Conservation (phyloP, 2,329 filamentous ascomycete genomes). For the Alternaria sp. region DNA sequence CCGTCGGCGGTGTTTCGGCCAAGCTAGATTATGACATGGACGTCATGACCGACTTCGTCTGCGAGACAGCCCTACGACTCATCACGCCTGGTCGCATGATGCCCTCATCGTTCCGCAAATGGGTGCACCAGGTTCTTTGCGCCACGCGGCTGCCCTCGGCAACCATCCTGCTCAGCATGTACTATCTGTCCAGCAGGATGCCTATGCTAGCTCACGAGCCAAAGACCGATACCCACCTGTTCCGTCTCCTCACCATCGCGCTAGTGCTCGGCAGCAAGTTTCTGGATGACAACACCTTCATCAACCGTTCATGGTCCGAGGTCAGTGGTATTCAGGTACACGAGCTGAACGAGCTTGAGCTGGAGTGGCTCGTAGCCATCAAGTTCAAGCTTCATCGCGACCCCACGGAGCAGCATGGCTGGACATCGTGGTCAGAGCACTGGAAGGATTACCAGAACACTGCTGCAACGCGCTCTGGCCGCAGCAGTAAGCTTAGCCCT, state of each 20-base stretch:
- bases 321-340: slow-evolving; percentile 87
- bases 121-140: slow-evolving; percentile 87
- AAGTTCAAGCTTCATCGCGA: slow-evolving; percentile 88
- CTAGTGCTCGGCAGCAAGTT: slow-evolving; percentile 93
- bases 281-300: slow-evolving; percentile 95
- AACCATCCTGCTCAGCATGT: slow-evolving; percentile 88
- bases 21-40: slow-evolving; percentile 98
- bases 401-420: slow-evolving; percentile 77
- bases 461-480: slow-evolving; percentile 52
- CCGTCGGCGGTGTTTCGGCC: slow-evolving; percentile 86
- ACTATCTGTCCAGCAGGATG: slow-evolving; percentile 85
- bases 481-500: slow-evolving; percentile 62
- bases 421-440: slow-evolving; percentile 69
- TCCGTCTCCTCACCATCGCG: slow-evolving; percentile 85
- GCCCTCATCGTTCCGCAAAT: slow-evolving; percentile 83
- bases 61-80: slow-evolving; percentile 82
- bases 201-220: slow-evolving; percentile 69
- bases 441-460: slow-evolving; percentile 71
- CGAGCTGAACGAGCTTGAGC: slow-evolving; percentile 85
- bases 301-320: slow-evolving; percentile 96
- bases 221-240: slow-evolving; percentile 73
- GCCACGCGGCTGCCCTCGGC: slow-evolving; percentile 90
- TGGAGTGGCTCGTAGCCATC: slow-evolving; percentile 85
- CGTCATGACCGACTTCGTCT: slow-evolving; percentile 93
- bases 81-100: slow-evolving; percentile 69